Percentiles rank a stretch among this genome's conserved stretches.
These are phyloP conservation scores for Fusarium oxysporum DNA, from an alignment of 2,329 filamentous ascomycete genomes.

Conservation along the genomic window DNA sequence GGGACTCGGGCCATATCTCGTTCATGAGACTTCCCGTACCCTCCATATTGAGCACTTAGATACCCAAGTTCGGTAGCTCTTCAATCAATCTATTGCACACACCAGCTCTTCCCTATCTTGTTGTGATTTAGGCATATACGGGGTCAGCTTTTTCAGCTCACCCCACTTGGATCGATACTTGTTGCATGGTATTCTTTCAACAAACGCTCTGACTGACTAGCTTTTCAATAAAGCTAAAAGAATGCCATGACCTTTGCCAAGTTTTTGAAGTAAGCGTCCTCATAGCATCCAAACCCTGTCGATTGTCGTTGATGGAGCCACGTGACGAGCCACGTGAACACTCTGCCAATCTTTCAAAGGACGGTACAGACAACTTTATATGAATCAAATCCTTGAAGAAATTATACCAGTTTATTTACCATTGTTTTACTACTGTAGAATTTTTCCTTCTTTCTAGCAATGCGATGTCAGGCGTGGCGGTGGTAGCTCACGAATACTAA, in stretches of 20 bases:
- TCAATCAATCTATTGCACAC: constrained; percentile 31
- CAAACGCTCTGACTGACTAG: neutral
- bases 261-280: neutral
- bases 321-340: neutral
- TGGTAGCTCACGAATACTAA: neutral
- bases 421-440: too few species aligned
- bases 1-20: constrained; percentile 9
- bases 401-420: too few species aligned
- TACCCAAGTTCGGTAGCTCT: constrained; percentile 41
- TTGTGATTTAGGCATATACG: neutral
- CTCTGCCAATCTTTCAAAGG: neutral
- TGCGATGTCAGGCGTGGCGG: neutral
- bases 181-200: neutral
- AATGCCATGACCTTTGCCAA: neutral
- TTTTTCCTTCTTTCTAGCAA: neutral
- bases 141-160: neutral
- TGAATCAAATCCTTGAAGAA: neutral
- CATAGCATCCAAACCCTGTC: too few species aligned
- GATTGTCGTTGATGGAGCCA: neutral
- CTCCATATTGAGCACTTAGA: constrained; percentile 36
- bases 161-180: neutral
- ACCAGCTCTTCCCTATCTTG: neutral
- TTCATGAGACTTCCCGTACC: neutral
- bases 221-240: neutral
- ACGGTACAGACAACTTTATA: neutral